Conservation (phyloP, 371 early-diverging fungal species). For the Haplosporangium sp. region DNA sequence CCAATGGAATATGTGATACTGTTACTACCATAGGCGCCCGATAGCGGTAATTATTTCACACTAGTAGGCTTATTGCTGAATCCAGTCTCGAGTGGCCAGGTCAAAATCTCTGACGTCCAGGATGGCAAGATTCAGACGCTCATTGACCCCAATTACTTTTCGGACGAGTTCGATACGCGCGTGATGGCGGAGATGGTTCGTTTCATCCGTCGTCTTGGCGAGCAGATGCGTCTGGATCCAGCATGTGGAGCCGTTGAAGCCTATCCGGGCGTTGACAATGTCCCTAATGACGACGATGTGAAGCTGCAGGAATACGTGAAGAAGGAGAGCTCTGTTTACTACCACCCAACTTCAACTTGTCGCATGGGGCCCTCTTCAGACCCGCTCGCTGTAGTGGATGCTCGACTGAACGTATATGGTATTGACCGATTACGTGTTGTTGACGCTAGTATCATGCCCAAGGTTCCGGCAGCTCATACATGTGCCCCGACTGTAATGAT, state of each 20-base stretch:
- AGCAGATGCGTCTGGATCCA: constrained; percentile 27
- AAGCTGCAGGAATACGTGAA: constrained; percentile 13
- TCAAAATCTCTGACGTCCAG: constrained; percentile 31
- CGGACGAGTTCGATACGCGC: constrained; percentile 40
- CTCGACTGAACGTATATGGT: constrained; percentile 57
- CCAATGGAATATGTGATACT: no score
- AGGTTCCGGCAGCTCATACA: constrained; percentile 38
- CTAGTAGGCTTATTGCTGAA: constrained; percentile 37
- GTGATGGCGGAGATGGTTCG: constrained; percentile 32
- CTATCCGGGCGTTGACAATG: constrained; percentile 16
- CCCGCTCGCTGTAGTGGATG: constrained; percentile 57
- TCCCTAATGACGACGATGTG: constrained; percentile 19
- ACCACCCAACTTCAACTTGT: constrained; percentile 37
- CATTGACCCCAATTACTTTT: constrained; percentile 47
- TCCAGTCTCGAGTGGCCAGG: constrained; percentile 29
- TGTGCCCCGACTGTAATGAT: constrained; percentile 45
- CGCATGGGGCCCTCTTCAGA: constrained; percentile 52
- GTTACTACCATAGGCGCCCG: constrained; percentile 1
- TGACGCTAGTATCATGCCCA: constrained; percentile 63
- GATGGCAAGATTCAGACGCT: constrained; percentile 27
- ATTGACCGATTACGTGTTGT: constrained; percentile 58
- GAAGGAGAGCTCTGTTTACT: constrained; percentile 2
- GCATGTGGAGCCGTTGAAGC: constrained; percentile 20
- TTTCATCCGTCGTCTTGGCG: constrained; percentile 33
- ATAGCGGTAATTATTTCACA: constrained; percentile 23